phyloP scores from a whole-genome alignment of 177 flowering plant species.

The Vitis hybrid region DNA sequence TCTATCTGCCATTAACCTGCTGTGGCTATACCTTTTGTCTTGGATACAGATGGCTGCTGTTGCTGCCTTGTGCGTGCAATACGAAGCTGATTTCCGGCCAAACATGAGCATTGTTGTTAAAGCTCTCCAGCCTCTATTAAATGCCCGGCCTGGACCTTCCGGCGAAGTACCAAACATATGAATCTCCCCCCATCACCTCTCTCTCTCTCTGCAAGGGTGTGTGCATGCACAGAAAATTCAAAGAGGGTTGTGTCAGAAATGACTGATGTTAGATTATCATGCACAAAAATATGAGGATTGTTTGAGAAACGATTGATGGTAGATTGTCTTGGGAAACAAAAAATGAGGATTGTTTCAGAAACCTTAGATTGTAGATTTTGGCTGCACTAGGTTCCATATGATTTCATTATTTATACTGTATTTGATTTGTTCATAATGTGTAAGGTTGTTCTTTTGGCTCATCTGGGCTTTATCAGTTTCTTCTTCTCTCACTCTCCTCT shows the following conservation, averaged over 20 bases:
- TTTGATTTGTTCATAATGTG: slow-evolving; percentile 25
- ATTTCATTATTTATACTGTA: neutral
- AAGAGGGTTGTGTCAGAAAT: neutral
- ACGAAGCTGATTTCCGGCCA: slow-evolving; percentile 57
- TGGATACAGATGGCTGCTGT: slow-evolving; percentile 50
- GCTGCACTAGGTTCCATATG: slow-evolving; percentile 1
- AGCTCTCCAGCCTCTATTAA: slow-evolving; percentile 46
- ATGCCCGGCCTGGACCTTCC: slow-evolving; percentile 35
- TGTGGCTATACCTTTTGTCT: slow-evolving; percentile 1
- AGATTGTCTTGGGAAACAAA: neutral
- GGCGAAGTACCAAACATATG: slow-evolving; percentile 28
- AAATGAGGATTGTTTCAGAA: neutral
- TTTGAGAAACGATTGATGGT: neutral
- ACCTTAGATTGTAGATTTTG: neutral
- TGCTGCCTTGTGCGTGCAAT: slow-evolving; percentile 55
- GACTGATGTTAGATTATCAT: neutral
- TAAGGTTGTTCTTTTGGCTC: slow-evolving; percentile 5
- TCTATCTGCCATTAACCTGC: neutral
- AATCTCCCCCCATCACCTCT: slow-evolving; percentile 1
- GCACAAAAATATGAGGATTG: neutral
- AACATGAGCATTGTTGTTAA: slow-evolving; percentile 57
- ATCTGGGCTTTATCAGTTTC: neutral
- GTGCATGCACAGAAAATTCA: neutral
- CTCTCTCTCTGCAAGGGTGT: slow-evolving; percentile 1
- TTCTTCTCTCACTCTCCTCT: neutral